Conservation (phyloP, 2,329 filamentous ascomycete species). For the Apiospora rasikravindrae region DNA sequence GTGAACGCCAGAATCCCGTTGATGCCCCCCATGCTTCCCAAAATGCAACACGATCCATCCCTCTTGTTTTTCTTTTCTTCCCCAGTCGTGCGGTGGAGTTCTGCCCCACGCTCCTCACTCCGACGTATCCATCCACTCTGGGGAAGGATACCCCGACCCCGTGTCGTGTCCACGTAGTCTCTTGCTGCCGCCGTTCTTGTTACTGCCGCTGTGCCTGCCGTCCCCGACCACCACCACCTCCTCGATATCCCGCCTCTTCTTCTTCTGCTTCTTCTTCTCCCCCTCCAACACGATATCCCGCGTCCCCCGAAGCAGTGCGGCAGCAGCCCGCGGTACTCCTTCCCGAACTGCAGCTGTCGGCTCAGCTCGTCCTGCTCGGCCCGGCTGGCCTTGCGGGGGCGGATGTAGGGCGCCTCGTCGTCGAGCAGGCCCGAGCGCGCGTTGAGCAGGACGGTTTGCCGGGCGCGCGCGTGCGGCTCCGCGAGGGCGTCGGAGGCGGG, state of each 20-base stretch:
- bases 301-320: conserved; percentile 7
- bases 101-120: background rate
- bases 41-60: background rate
- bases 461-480: conserved; percentile 1
- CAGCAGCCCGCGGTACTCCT: background rate
- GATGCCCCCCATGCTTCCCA: background rate
- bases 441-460: background rate
- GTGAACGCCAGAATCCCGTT: background rate
- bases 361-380: background rate
- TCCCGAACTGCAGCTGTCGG: background rate
- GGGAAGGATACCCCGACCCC: conserved; percentile 9
- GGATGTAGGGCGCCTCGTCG: conserved; percentile 5
- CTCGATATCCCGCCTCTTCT: background rate
- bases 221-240: background rate
- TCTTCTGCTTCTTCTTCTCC: background rate
- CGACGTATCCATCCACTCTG: conserved; percentile 3
- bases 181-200: background rate
- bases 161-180: background rate
- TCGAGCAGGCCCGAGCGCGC: background rate
- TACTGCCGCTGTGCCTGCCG: background rate
- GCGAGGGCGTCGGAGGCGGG: background rate
- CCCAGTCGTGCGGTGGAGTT: background rate
- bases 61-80: background rate
- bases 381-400: background rate
- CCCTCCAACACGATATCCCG: background rate